phyloP scores from a whole-genome alignment of 345 rosid genomes.

The Dovyalis caffra region DNA sequence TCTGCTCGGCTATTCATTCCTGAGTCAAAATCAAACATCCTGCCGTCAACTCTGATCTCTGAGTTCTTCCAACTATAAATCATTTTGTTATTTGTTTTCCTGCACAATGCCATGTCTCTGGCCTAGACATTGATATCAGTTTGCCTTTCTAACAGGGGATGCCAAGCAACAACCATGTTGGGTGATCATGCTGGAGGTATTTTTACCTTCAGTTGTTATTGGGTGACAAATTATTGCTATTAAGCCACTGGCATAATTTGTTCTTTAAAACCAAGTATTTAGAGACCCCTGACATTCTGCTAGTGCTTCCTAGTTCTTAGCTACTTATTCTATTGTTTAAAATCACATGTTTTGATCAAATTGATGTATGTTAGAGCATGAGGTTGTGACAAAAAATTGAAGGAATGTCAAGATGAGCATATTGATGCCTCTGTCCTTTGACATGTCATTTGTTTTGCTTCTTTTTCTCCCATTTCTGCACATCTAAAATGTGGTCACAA shows the following conservation, averaged over 20 bases:
- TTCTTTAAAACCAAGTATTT: background rate
- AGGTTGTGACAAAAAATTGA: constrained; percentile 3
- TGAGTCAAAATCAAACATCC: no score
- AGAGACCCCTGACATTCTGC: background rate
- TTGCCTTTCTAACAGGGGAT: constrained; percentile 44
- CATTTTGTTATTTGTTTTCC: no score
- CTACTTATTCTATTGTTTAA: background rate
- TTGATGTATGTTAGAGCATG: constrained; percentile 9
- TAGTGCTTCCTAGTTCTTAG: background rate
- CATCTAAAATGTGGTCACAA: no score
- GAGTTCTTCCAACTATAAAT: no score
- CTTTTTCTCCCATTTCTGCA: no score
- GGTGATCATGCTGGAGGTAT: constrained; percentile 97
- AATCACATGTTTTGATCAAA: background rate
- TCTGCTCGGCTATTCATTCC: no score
- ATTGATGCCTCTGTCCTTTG: background rate
- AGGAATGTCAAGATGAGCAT: constrained; percentile 3
- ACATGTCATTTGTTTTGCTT: no score
- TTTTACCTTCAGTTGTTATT: constrained; percentile 4
- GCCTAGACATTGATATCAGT: no score
- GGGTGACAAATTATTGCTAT: background rate
- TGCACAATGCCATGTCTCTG: no score
- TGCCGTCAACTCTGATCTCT: no score
- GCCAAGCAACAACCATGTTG: constrained; percentile 83
- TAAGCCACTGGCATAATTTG: constrained; percentile 5